Base-by-base conservation (phyloP, 2,329 filamentous ascomycete species). In the Penicillium verrucosum region DNA sequence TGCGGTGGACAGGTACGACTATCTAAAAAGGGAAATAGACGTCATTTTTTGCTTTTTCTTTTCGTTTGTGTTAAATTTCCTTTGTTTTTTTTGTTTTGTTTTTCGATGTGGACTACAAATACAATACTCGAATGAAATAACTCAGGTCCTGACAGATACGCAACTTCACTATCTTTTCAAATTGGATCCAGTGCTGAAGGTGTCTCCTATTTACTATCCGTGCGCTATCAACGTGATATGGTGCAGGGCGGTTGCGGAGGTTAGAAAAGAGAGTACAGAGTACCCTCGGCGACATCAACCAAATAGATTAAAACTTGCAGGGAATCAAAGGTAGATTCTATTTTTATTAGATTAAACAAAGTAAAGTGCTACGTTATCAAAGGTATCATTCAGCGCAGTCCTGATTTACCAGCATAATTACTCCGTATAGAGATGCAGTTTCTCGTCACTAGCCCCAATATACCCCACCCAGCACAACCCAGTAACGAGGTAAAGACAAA, bases 201-300 rank as follows among this genome's bases (percentile, higher is more conserved):
- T 58, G 34, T 52, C 32, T 53, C 36, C 25, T 49, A 53, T 56
- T 48, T 53, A 52, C 45, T 11, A 65, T 61, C 64, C 60, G 65
- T 61, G 65, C 59, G 57, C 52, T 60, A 48, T 43, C 29, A n/a
- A 43, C 38, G 23, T 49, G 36, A 48, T 30, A 57, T 57, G 51
- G 45, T 62, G 29, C 48, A 54, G 46, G 43, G 65, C 62, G 63
- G 65, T 54, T 65, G 59, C 66, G 58, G 65, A 60, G 65, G 48
- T 60, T 61, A 42, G 51, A 57, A 57, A 60, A 32, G 11, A 63
- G 45, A 57, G 36, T 42, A 55, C 30, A 21, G 2, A 21, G 21
- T 21, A 21, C 21, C 21, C 21, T 21, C 21, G 21, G 21, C 11
- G 11, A 40, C 6, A 29, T 18, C 29, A 30, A 11, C 32, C 30